Evolutionary conservation across 495 filamentous ascomycete genomes (phyloP), one percentile per base, ranked within the genome.

Genomic region (Paragyromitra xinjiangensis): DNA sequence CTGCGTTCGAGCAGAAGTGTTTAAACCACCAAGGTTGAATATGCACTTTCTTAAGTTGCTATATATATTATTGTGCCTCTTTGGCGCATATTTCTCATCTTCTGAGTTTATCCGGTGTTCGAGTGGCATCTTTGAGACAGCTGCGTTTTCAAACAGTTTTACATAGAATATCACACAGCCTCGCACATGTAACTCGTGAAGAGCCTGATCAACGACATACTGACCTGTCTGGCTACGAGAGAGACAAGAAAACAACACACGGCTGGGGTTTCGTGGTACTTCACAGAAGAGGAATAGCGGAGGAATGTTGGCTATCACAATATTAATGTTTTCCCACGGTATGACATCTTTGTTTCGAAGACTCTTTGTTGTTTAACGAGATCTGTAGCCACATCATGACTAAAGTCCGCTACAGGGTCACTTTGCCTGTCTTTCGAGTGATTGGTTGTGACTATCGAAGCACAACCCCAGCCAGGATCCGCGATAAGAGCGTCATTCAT

Each of bases 101-200:
- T 39, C 8, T 51, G 45, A 55, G 69, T 55, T 72, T 72, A 72
- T 64, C 59, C 45, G 59, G 69, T 39, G 51, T 11, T 16, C 29
- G 22, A 12, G 6, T 69, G 22, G n/a, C 16, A 19, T 1, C 19
- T 71, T 55, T 63, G 59, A 64, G 59, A 55, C 69, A 72, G 53
- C 24, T 19, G 16, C 37, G 44, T 29, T 63, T 64, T 64, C 59
- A 64, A 12, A 3, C 39, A 37, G 55, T 62, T 70, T 62, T 70
- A n/a, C 14, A 9, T 61, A n/a, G 16, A 22, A 22, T 5, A 59
- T n/a, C 64, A 50, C 44, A 64, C n/a, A 44, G 11, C 55, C 26
- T 58, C 0, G 24, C 3, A 37, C 56, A 7, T 11, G 26, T 37
- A n/a, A n/a, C 50, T 34, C 29, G 29, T 34, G 29, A 34, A n/a